Conservation (phyloP, 306 rosid genomes). For the Gleditsia sinensis region DNA sequence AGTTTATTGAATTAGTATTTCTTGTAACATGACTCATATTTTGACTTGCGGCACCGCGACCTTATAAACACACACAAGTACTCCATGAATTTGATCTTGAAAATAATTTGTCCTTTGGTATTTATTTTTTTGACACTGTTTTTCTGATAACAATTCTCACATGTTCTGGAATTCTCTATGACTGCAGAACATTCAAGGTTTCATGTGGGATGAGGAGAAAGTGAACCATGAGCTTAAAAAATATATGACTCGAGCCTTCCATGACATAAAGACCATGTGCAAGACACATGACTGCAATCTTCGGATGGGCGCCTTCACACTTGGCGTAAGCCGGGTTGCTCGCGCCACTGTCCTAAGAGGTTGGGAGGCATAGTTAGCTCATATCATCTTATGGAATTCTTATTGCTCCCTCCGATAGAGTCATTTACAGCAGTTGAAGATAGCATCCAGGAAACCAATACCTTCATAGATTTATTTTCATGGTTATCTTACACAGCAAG, state of each 20-base stretch:
- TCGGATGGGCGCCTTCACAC: constrained; percentile 95
- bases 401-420: not conserved
- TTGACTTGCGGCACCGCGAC: not conserved
- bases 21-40: not conserved
- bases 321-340: constrained; percentile 87
- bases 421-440: not conserved
- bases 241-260: constrained; percentile 85
- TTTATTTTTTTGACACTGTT: not conserved
- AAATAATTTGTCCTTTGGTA: not conserved
- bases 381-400: not conserved
- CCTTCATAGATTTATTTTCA: not conserved
- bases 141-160: not conserved
- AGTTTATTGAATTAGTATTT: too few relatives aligned
- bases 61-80: not conserved
- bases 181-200: constrained; percentile 94
- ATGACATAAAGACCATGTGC: constrained; percentile 88
- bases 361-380: constrained; percentile 64
- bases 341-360: constrained; percentile 89
- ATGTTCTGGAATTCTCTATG: not conserved
- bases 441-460: not conserved
- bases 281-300: constrained; percentile 73
- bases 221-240: constrained; percentile 72
- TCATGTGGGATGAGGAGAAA: constrained; percentile 91
- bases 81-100: not conserved
- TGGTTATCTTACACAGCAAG: not conserved